phyloP scores from a whole-genome alignment of 306 rosid genomes.

The Dalbergia cochinchinensis region DNA sequence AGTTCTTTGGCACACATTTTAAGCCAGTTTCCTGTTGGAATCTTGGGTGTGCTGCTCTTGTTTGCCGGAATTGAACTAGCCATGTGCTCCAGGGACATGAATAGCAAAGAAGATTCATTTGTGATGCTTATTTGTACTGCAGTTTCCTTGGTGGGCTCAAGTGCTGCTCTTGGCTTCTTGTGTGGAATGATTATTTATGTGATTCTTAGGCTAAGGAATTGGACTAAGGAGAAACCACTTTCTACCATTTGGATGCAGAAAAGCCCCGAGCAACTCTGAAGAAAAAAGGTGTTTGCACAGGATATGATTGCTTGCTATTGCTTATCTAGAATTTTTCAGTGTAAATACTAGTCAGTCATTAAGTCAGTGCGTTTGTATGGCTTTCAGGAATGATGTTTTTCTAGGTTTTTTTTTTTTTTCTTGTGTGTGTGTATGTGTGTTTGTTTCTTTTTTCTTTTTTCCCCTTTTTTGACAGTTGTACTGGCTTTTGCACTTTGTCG shows the following conservation, averaged over 20 bases:
- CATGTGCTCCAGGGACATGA: conserved; percentile 50
- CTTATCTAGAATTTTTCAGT: not conserved
- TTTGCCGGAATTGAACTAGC: conserved; percentile 53
- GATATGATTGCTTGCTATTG: not conserved
- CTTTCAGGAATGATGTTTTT: too few species aligned
- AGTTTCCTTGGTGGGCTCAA: conserved; percentile 49
- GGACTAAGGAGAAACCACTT: conserved; percentile 43
- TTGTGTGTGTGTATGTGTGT: too few species aligned
- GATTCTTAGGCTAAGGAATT: conserved; percentile 43
- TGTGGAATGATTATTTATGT: conserved; percentile 41
- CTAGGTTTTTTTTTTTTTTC: too few species aligned
- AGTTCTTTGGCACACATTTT: conserved; percentile 45
- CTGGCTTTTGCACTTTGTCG: not conserved
- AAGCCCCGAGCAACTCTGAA: conserved; percentile 6
- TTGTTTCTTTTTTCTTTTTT: too few species aligned
- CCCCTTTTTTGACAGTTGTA: too few species aligned
- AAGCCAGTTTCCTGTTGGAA: conserved; percentile 40
- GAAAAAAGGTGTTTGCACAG: not conserved
- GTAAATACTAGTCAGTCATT: not conserved
- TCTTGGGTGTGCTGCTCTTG: conserved; percentile 40
- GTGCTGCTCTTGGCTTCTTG: conserved; percentile 53
- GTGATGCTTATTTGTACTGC: conserved; percentile 44
- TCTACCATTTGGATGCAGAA: conserved; percentile 47
- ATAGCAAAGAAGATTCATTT: conserved; percentile 46
- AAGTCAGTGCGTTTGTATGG: too few species aligned